These are phyloP conservation scores for Brettanomyces nanus DNA, from an alignment of 805 yeast species.

Conservation along the genomic window DNA sequence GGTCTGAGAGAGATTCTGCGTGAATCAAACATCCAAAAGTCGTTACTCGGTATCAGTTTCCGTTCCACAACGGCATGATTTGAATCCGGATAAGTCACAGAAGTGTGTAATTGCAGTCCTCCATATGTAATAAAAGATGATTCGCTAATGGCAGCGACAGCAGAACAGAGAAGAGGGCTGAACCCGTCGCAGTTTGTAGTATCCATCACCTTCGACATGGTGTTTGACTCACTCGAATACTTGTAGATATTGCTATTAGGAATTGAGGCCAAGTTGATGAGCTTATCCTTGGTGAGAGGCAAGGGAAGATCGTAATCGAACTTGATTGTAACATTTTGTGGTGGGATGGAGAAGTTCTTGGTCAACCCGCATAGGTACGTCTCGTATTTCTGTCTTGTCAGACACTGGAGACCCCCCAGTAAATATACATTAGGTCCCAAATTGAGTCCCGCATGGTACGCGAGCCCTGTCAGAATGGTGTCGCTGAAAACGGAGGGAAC, in stretches of 20 bases:
- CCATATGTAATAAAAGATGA: slow-evolving; percentile 58
- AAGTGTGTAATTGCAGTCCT: slow-evolving; percentile 46
- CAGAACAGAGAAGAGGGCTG: slow-evolving; percentile 41
- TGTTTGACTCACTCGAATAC: slow-evolving; percentile 32
- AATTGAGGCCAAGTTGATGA: slow-evolving; percentile 34
- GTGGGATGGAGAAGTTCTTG: slow-evolving; percentile 24
- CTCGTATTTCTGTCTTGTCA: slow-evolving; percentile 18
- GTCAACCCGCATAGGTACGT: slow-evolving; percentile 19
- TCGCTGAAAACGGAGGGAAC: slow-evolving; percentile 31
- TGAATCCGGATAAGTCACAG: slow-evolving; percentile 18
- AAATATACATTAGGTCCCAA: slow-evolving; percentile 30
- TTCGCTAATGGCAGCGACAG: slow-evolving; percentile 42
- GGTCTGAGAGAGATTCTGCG: slow-evolving; percentile 40
- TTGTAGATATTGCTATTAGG: slow-evolving; percentile 31
- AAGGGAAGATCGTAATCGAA: slow-evolving; percentile 34
- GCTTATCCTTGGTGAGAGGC: slow-evolving; percentile 34
- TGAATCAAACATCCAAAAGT: slow-evolving; percentile 53
- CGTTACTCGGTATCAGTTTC: slow-evolving; percentile 29
- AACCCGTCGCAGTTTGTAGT: neutral
- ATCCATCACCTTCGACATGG: slow-evolving; percentile 15
- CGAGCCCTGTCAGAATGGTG: slow-evolving; percentile 32
- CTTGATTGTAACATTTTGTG: slow-evolving; percentile 22
- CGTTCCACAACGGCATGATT: slow-evolving; percentile 33
- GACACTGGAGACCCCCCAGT: slow-evolving; percentile 36
- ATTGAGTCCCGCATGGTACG: slow-evolving; percentile 36